Percentiles rank a stretch among this genome's conserved stretches.
These are phyloP conservation scores for Syzygium aromaticum DNA, from an alignment of 345 rosid species.

Conservation along the genomic window DNA sequence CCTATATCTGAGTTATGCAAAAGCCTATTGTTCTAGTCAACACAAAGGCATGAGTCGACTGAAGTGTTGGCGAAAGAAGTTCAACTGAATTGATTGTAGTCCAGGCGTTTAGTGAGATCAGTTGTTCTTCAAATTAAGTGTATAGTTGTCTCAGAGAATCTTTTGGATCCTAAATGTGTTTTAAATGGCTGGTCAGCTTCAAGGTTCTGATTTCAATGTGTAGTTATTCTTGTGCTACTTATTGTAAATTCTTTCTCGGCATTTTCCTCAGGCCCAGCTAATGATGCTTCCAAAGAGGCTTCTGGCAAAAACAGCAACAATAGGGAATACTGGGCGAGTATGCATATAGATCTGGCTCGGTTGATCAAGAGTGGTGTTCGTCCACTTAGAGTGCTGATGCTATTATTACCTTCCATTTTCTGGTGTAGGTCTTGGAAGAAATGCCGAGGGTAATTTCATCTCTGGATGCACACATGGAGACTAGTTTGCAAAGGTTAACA, in stretches of 20 bases:
- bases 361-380: neutral
- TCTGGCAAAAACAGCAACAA: constrained; percentile 54
- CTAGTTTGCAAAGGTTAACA: constrained; percentile 54
- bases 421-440: constrained; percentile 55
- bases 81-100: neutral
- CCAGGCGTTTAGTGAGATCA: neutral
- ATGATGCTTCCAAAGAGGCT: constrained; percentile 76
- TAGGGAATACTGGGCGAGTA: constrained; percentile 74
- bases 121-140: neutral
- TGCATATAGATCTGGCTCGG: constrained; percentile 3
- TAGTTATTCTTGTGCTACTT: neutral
- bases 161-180: neutral
- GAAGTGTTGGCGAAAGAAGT: neutral
- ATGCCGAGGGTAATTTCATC: constrained; percentile 75
- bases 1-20: neutral
- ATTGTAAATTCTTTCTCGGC: neutral
- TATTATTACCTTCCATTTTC: neutral
- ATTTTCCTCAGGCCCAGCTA: constrained; percentile 37
- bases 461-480: constrained; percentile 77
- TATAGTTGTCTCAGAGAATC: neutral
- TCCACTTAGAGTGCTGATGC: neutral
- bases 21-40: neutral
- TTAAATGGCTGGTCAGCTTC: neutral
- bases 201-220: neutral
- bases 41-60: neutral